Evolutionary conservation across 345 rosid genomes (phyloP), one percentile per base, ranked within the genome.

Genomic region (Ceriops zippeliana): DNA sequence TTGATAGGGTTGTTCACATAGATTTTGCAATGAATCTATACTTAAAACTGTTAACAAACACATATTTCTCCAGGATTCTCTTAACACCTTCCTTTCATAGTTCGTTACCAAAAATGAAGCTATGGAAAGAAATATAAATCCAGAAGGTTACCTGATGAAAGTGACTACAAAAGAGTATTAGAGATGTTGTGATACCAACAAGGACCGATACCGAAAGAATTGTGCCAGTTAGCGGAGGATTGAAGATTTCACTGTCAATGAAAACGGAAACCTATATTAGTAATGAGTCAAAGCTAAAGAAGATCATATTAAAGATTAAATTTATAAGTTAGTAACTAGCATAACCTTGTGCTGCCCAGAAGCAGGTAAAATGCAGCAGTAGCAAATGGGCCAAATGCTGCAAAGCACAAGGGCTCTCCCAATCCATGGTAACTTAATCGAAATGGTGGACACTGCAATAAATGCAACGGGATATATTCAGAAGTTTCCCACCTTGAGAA

Each of bases 331-430:
- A 66, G 34, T 20, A 57, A 22, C 51, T 0, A 42, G 53, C 21
- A 56, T 20, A 75, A 89, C 98, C 96, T 83, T 72, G 83, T 54
- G 72, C 79, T 78, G 35, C 90, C 88, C 58, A 85, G 82, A 67
- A 88, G 73, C 46, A 86, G 66, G 83, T 93, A 93, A 71, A 93
- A 93, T 26, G 93, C 97, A 22, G 88, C 81, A 5, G 96, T 93
- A 51, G 98, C 93, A 78, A 93, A 90, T n/a, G 95, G 98, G 51
- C 98, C 97, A 62, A 90, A 93, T 42, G 97, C 96, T 47, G 93
- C 89, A 69, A 90, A 93, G 74, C 96, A 90, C 79, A 93, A 73
- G 3, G 98, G 96, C 85, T 93, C 97, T 75, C 98, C 98, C 62
- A 93, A 66, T 78, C 98, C 97, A 65, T 80, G 90, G 85, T 90